Base-by-base conservation (phyloP, 75 land plant genomes). In the Cupressus sempervirens region DNA sequence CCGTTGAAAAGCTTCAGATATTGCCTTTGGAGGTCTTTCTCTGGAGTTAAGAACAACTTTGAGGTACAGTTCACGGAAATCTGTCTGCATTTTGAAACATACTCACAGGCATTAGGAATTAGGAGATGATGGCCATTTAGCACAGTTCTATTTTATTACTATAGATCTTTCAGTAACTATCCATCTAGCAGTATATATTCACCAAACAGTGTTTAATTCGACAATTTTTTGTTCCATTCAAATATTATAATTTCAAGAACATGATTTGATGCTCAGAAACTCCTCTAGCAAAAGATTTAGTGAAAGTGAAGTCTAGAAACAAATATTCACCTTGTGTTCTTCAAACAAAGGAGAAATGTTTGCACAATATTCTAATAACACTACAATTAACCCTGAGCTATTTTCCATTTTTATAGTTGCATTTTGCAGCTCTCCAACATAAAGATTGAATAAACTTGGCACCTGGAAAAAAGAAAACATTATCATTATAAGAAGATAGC, bases 51-150 rank as follows among this genome's bases (percentile, higher is more conserved):
- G 76, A 84, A 96, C 95, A 56, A 91, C 67, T 86, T 93, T 95
- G 12, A 96, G 90, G 88, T 98, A 98, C 29, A 97, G 52, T 15
- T 98, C 99, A 86, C 94, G 88, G 85, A 98, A 98, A 77, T 87
- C 79, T 40, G 89, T 89, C 99, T 98, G 97, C 87, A 82, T 15
- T 86, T 43, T 75, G 26, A 52, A 87, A 48, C 62, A 84, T 32
- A 15, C 32, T 82, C 13, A 15, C 23, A 82, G 34, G 16, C 52
- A 83, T 53, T 58, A 85, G 16, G 48, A 72, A 46, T 53, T 58
- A 85, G 16, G 48, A 72, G 35, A 30, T 85, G 54, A 79, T 43
- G 46, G 45, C 46, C 52, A 79, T 79, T 29, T 45, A 79, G 81
- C 50, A 43, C 11, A 45, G 9, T 29, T 38, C 43, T 7, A 2